Evolutionary conservation across 805 yeast genomes (phyloP), one percentile per base, ranked within the genome.

Genomic region (Saturnispora halmiae): DNA sequence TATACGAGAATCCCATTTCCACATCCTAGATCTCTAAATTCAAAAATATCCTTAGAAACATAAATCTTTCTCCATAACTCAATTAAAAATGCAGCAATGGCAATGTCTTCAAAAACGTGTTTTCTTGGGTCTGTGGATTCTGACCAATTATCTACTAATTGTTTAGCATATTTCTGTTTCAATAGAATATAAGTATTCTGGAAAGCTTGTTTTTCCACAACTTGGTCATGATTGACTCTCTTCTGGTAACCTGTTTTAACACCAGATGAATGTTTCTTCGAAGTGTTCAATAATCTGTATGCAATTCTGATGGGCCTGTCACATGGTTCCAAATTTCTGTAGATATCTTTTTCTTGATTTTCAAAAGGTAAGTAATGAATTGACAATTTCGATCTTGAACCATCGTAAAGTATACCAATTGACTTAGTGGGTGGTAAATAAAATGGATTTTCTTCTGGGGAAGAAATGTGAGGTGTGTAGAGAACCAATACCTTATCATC

Each of bases 21-120:
- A 63, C 97, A 90, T 0, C 97, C 97, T 40, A 90, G 59, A 62
- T 90, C 97, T 48, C 90, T 70, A 56, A 88, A 90, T 51, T 79
- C 79, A 51, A 82, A 77, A 4, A 62, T 63, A 4, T 55, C 51
- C 31, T 65, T 61, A 26, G 55, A 58, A 25, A 55, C 50, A 38
- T 61, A 67, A 34, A 72, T 68, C 34, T 69, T 64, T 6, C 60
- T 60, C 97, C 97, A 90, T 27, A 84, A 68, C 61, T 85, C 95
- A 21, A 90, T 83, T 46, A 90, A 66, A 51, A 90, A 90, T 0
- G 96, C 95, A 1, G 96, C 96, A 50, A 90, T 88, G 3, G 95
- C 94, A 40, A 90, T 73, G 58, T 90, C 97, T 65, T 90, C 97
- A 63, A 88, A 90, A 0, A 90, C 96, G 62, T 90, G 97, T 58